Percentiles rank a stretch among this genome's conserved stretches.
These are phyloP conservation scores for Sabuloglossum arenarium DNA, from an alignment of 495 filamentous ascomycete species.

Conservation along the genomic window DNA sequence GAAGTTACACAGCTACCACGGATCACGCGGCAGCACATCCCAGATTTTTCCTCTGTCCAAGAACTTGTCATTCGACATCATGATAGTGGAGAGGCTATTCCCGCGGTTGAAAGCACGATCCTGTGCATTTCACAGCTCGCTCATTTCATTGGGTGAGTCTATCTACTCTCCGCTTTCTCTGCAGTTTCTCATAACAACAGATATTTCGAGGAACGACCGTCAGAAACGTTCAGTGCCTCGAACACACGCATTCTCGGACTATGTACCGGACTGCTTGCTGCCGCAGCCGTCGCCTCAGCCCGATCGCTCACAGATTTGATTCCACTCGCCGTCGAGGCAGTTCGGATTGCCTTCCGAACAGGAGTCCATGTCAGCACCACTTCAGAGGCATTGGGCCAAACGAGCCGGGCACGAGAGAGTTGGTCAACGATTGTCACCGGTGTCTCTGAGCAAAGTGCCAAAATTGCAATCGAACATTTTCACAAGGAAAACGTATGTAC, in stretches of 20 bases:
- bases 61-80: slow-evolving; percentile 7
- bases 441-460: background rate
- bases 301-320: slow-evolving; percentile 2
- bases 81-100: background rate
- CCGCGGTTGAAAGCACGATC: slow-evolving; percentile 5
- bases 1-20: slow-evolving; percentile 2
- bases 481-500: slow-evolving; percentile 2
- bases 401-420: background rate
- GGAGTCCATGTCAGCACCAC: background rate
- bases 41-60: slow-evolving; percentile 4
- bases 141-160: slow-evolving; percentile 8
- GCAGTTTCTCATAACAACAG: background rate
- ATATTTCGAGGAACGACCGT: slow-evolving; percentile 4
- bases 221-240: background rate
- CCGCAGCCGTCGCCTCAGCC: slow-evolving; percentile 2
- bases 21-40: slow-evolving; percentile 2
- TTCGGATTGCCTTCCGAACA: background rate
- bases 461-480: slow-evolving; percentile 1
- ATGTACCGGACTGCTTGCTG: slow-evolving; percentile 5
- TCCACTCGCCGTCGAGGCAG: background rate
- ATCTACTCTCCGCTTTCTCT: background rate
- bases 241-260: background rate
- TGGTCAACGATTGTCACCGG: slow-evolving; percentile 3
- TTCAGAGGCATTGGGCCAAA: background rate
- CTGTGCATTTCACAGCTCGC: slow-evolving; percentile 6